These are phyloP conservation scores for Eimeria necatrix DNA, from an alignment of 169 alveolate species.

Conservation along the genomic window DNA sequence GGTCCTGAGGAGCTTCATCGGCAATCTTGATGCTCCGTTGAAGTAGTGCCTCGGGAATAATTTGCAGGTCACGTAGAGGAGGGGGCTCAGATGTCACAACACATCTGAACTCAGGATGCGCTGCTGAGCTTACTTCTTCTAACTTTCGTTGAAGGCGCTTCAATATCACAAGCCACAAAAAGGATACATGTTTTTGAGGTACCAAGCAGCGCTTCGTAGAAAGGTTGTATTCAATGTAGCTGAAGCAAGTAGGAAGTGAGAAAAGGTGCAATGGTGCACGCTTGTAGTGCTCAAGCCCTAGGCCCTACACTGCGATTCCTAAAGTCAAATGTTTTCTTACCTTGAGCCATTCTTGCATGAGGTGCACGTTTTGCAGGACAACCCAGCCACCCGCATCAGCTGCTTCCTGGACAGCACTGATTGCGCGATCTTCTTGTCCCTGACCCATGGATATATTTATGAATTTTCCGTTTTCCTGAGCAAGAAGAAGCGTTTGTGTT, in stretches of 20 bases:
- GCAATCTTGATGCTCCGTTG: constrained; percentile 96
- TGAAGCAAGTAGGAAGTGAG: too few relatives aligned
- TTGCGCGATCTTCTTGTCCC: constrained; percentile 98
- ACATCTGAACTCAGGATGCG: constrained; percentile 94
- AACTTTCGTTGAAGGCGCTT: constrained; percentile 79
- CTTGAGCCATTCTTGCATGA: constrained; percentile 97
- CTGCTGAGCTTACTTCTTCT: constrained; percentile 68
- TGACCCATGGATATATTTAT: constrained; percentile 98
- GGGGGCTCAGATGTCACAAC: constrained; percentile 97
- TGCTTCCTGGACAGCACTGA: constrained; percentile 94
- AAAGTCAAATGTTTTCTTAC: background rate
- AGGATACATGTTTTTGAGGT: too few relatives aligned
- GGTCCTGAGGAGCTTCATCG: constrained; percentile 97
- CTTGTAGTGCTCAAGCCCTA: too few relatives aligned
- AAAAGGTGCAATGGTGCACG: too few relatives aligned
- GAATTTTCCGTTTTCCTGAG: constrained; percentile 93
- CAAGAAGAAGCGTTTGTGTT: background rate
- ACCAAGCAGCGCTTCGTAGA: too few relatives aligned
- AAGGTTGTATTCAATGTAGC: too few relatives aligned
- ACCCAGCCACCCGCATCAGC: constrained; percentile 97
- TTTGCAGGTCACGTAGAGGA: constrained; percentile 93
- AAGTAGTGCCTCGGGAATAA: constrained; percentile 95
- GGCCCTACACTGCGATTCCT: too few relatives aligned
- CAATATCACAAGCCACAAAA: background rate
- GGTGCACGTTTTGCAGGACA: constrained; percentile 97